Percentiles rank a stretch among this genome's conserved stretches.
phyloP scores from a whole-genome alignment of 306 rosid species.

The Vachellia collinsii region DNA sequence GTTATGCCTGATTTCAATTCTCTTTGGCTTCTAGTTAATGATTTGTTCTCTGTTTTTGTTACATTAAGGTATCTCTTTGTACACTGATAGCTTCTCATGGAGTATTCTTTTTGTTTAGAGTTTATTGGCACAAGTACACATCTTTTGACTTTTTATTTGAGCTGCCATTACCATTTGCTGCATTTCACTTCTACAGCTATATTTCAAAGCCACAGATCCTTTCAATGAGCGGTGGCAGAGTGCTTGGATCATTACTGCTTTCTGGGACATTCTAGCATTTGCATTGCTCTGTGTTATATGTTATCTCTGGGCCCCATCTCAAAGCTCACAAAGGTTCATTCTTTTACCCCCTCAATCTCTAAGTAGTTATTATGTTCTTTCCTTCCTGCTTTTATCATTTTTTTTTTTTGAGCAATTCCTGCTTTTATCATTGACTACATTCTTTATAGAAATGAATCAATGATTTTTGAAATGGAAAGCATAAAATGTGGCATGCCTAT shows the following conservation, averaged over 20 bases:
- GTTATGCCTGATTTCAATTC: conserved; percentile 16
- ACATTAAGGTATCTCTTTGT: conserved; percentile 15
- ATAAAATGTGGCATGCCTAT: background rate
- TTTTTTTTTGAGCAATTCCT: no score
- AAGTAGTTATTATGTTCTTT: conserved; percentile 8
- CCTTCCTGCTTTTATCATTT: conserved; percentile 16
- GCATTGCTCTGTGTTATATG: conserved; percentile 84
- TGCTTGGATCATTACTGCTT: conserved; percentile 96
- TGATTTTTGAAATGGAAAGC: conserved; percentile 19
- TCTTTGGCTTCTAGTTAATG: conserved; percentile 27
- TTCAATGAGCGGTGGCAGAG: conserved; percentile 96
- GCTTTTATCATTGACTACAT: conserved; percentile 18
- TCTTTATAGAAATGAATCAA: conserved; percentile 9
- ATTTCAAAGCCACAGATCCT: conserved; percentile 98
- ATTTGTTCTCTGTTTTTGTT: conserved; percentile 1
- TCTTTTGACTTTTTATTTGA: conserved; percentile 14
- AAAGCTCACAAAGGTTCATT: conserved; percentile 88
- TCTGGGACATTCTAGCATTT: conserved; percentile 91
- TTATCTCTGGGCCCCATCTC: conserved; percentile 98
- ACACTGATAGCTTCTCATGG: conserved; percentile 13
- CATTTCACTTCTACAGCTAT: conserved; percentile 58
- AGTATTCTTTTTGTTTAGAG: conserved; percentile 20
- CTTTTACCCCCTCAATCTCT: background rate
- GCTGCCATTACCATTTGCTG: conserved; percentile 17
- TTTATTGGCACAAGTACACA: background rate